Conservation (phyloP, 768 basidiomycete genomes). For the Panaeolus papilionaceus region DNA sequence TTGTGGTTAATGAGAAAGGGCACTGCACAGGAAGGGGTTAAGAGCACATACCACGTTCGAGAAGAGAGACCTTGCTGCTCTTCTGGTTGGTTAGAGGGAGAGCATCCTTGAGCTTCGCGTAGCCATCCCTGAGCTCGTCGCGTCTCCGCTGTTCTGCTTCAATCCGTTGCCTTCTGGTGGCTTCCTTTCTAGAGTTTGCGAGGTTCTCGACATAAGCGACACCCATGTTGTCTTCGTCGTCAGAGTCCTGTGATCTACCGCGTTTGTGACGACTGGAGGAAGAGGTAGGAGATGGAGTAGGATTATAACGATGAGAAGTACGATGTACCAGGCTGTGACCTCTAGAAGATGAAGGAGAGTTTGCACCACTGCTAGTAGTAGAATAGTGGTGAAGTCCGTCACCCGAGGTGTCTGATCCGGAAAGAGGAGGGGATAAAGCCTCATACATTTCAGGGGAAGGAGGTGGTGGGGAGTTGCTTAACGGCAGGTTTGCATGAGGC, state of each 20-base stretch:
- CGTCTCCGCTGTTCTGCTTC: conserved; percentile 91
- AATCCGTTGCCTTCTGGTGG: conserved; percentile 82
- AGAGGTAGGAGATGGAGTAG: conserved; percentile 81
- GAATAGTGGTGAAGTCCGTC: conserved; percentile 84
- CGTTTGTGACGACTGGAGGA: conserved; percentile 68
- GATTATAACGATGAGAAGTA: conserved; percentile 70
- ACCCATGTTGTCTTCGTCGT: conserved; percentile 78
- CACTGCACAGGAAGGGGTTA: conserved; percentile 19
- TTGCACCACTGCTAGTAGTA: conserved; percentile 71
- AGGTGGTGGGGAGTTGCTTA: conserved; percentile 76
- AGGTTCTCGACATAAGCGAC: conserved; percentile 71
- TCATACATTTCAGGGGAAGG: conserved; percentile 83
- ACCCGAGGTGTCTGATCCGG: conserved; percentile 88
- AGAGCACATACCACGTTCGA: conserved; percentile 76
- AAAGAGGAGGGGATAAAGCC: conserved; percentile 84
- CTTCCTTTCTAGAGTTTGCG: conserved; percentile 82
- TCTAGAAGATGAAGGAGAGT: conserved; percentile 81
- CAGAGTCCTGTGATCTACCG: conserved; percentile 77
- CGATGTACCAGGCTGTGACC: conserved; percentile 80
- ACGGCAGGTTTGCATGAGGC: conserved; percentile 73
- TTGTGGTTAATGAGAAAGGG: conserved; percentile 22
- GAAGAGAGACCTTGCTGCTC: conserved; percentile 86
- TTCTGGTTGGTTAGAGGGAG: conserved; percentile 90
- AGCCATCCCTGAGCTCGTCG: conserved; percentile 90
- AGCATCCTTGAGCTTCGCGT: conserved; percentile 86